Conservation (phyloP, 495 filamentous ascomycete genomes). For the Oidiodendron maius region DNA sequence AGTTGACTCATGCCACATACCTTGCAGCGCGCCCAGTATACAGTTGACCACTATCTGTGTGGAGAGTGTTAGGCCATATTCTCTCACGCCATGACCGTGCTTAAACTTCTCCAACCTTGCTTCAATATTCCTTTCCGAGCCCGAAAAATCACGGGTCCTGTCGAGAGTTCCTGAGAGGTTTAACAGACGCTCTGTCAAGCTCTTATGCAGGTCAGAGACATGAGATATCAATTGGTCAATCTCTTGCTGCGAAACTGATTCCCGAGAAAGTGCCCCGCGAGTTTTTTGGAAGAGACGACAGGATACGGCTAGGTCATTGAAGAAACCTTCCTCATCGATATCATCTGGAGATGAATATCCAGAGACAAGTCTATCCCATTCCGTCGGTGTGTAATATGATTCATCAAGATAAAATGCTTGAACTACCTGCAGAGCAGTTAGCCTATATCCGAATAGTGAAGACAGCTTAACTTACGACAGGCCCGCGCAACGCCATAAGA, state of each 20-base stretch:
- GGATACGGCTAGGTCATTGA: not conserved
- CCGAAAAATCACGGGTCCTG: not conserved
- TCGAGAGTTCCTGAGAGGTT: not conserved
- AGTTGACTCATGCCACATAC: not conserved
- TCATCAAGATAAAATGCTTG: not conserved
- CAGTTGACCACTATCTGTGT: not conserved
- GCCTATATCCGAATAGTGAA: not conserved
- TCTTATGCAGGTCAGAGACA: not conserved
- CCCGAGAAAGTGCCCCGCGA: not conserved
- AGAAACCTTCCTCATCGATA: not conserved
- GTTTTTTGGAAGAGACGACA: not conserved
- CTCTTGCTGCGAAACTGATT: not conserved
- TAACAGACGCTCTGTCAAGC: not conserved
- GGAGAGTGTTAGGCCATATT: not conserved
- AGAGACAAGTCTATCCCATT: not conserved
- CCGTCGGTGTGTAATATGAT: not conserved
- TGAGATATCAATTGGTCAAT: not conserved
- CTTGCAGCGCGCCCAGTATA: not conserved
- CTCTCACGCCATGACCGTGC: not conserved
- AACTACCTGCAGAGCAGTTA: not conserved
- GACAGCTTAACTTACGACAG: slow-evolving; percentile 1
- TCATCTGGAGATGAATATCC: not conserved
- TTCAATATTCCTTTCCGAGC: not conserved
- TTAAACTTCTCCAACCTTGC: not conserved
- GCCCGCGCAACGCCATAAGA: not conserved